Evolutionary conservation across 2,329 filamentous ascomycete genomes (phyloP).

Genomic region (Neospermospora avenae): DNA sequence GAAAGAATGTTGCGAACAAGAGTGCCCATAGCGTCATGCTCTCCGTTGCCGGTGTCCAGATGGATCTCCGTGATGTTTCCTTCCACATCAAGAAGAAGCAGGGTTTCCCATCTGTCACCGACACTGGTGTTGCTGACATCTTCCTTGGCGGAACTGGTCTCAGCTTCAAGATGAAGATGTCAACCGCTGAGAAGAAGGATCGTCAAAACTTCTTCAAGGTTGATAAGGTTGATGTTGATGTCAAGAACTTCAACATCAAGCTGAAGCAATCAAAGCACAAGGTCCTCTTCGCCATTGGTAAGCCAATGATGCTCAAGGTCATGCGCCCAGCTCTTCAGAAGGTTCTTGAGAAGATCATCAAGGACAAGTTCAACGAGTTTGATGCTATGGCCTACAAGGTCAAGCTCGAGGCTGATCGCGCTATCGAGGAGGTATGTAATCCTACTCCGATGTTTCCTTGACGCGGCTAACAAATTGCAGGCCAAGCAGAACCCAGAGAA

Average conservation of each 20-base stretch:
- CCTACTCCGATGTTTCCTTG: neutral
- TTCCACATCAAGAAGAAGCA: slow-evolving; percentile 95
- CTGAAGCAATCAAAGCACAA: slow-evolving; percentile 95
- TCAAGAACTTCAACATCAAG: slow-evolving; percentile 82
- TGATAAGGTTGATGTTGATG: slow-evolving; percentile 73
- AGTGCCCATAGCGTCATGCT: slow-evolving; percentile 79
- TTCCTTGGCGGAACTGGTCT: slow-evolving; percentile 84
- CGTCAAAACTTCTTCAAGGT: slow-evolving; percentile 89
- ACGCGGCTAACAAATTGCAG: slow-evolving; percentile 3
- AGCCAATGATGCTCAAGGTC: slow-evolving; percentile 80
- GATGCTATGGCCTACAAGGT: slow-evolving; percentile 73
- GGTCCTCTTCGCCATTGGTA: slow-evolving; percentile 79
- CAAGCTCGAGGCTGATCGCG: slow-evolving; percentile 78
- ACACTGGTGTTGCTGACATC: slow-evolving; percentile 86
- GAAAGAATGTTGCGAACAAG: slow-evolving; percentile 80
- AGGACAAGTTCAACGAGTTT: slow-evolving; percentile 72
- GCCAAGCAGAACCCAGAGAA: slow-evolving; percentile 67
- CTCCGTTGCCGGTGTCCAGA: slow-evolving; percentile 84
- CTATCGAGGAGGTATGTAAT: slow-evolving; percentile 49
- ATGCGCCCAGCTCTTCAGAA: slow-evolving; percentile 83
- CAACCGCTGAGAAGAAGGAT: slow-evolving; percentile 73
- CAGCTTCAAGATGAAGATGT: slow-evolving; percentile 86
- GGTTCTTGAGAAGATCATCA: slow-evolving; percentile 84
- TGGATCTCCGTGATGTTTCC: slow-evolving; percentile 85
- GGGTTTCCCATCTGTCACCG: slow-evolving; percentile 84